A percentile compares a stretch with the other conserved stretches of the same genome.
These are phyloP conservation scores for Calocybe cyanea DNA, from an alignment of 768 basidiomycete species.

Conservation along the genomic window DNA sequence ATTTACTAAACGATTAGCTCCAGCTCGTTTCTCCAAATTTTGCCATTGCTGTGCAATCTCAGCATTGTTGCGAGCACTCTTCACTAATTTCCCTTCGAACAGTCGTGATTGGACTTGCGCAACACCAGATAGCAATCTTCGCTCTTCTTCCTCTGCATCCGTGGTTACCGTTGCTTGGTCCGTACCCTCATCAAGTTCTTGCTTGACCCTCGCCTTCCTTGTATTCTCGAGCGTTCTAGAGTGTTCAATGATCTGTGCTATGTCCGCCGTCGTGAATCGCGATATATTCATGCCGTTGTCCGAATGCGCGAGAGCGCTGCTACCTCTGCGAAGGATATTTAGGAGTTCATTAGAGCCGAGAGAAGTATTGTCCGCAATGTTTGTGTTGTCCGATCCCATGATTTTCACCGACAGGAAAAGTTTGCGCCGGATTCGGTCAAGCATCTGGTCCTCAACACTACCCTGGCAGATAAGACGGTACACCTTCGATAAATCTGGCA, in stretches of 20 bases:
- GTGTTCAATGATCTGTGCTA: conserved; percentile 40
- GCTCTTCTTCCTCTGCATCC: conserved; percentile 54
- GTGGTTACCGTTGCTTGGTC: conserved; percentile 21
- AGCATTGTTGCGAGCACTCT: conserved; percentile 29
- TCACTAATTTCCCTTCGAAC: conserved; percentile 50
- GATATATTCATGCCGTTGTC: conserved; percentile 36
- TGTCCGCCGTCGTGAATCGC: conserved; percentile 40
- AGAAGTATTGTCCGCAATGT: conserved; percentile 20
- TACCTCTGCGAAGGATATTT: conserved; percentile 54
- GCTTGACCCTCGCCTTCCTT: conserved; percentile 43
- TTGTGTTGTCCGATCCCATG: conserved; percentile 39
- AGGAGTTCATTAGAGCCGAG: conserved; percentile 45
- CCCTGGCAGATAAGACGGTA: conserved; percentile 66
- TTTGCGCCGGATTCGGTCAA: conserved; percentile 68
- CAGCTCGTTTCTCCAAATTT: conserved; percentile 41
- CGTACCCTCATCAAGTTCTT: conserved; percentile 25
- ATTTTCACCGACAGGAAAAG: conserved; percentile 63
- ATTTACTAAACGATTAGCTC: conserved; percentile 34
- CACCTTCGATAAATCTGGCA: conserved; percentile 36
- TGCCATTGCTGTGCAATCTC: conserved; percentile 46
- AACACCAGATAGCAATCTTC: conserved; percentile 45
- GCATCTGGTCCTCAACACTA: conserved; percentile 75
- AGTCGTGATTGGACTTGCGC: conserved; percentile 55
- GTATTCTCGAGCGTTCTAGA: conserved; percentile 39
- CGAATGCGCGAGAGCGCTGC: conserved; percentile 44